These are phyloP conservation scores for Acanthamoeba triangularis DNA, from an alignment of 208 protist genomes.

Conservation along the genomic window DNA sequence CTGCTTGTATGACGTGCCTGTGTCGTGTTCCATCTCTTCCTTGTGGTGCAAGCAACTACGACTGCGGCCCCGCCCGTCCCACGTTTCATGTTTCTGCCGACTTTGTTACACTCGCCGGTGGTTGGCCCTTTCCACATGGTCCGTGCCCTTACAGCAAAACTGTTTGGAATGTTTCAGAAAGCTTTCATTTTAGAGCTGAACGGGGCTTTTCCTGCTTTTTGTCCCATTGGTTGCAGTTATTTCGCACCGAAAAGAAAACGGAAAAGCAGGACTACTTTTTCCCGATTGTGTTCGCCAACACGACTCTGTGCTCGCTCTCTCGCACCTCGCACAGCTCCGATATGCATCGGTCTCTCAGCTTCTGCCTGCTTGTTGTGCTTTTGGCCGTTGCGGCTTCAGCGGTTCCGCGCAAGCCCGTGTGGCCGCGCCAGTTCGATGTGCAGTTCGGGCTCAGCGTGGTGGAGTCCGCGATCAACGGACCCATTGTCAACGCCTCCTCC, in stretches of 20 bases:
- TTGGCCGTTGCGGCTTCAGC: neutral
- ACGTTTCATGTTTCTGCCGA: neutral
- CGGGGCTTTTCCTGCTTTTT: neutral
- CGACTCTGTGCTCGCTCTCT: neutral
- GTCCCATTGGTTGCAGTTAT: neutral
- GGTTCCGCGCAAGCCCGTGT: neutral
- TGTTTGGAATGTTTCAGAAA: too few species aligned
- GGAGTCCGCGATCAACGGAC: neutral
- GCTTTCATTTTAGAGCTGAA: too few species aligned
- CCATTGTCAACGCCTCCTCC: neutral
- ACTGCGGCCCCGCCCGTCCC: too few species aligned
- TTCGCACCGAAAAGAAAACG: too few species aligned
- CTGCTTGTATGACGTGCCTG: neutral
- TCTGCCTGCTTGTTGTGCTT: neutral
- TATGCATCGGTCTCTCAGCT: neutral
- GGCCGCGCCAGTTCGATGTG: neutral
- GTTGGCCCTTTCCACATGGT: too few species aligned
- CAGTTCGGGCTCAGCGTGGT: neutral
- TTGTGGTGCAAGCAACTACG: too few species aligned
- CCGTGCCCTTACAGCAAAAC: too few species aligned
- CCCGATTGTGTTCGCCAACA: neutral
- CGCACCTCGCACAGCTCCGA: neutral
- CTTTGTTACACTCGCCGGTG: too few species aligned
- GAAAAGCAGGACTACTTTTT: neutral
- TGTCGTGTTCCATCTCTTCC: neutral